Evolutionary conservation across 129 eudicot species (phyloP), one percentile per base, ranked within the genome.

Genomic region (Artemisia argyi): DNA sequence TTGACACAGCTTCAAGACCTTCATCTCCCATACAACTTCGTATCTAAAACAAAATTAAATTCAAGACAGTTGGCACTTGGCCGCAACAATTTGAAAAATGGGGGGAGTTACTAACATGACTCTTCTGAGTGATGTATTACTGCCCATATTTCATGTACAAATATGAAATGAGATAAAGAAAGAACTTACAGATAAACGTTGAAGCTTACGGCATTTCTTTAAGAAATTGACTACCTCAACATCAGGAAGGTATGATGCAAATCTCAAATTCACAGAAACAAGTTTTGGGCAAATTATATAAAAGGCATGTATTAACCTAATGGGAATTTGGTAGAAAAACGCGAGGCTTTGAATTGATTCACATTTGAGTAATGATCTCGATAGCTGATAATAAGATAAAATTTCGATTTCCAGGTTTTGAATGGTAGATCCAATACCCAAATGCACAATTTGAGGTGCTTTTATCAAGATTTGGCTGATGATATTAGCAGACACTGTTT

Each of bases 11-110:
- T 7, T 72, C 81, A 0, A 92, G 83, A 48, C 96, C 97, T 77
- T 83, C 80, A 61, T 92, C 97, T 52, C 91, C 94, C 62, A 92
- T 83, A 54, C 85, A 86, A 69, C 84, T 96, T 53, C 83, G 80
- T 42, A 89, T 76, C 97, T 91, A 85, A 73, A 73, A 17, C 68
- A 22, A 64, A 22, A 50, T 64, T 39, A n/a, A 52, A 14, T 60
- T 17, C 22, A 62, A n/a, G 11, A 72, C 65, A 61, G 15, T 11
- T 1, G 19, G 50, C 24, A 60, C 15, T 20, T 20, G 22, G 22
- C 22, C 2, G 44, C 44, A 60, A 59, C 14, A 24, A 61, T 28
- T n/a, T 7, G 39, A 7, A n/a, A 32, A 62, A 12, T 0, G 32
- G 56, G 15, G 54, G 56, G 56, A 51, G 17, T 51, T 51, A 15